Percentiles rank a stretch among this genome's conserved stretches.
Conservation (phyloP, 352 stramenopile genomes). For the Phytopythium sindhum region DNA sequence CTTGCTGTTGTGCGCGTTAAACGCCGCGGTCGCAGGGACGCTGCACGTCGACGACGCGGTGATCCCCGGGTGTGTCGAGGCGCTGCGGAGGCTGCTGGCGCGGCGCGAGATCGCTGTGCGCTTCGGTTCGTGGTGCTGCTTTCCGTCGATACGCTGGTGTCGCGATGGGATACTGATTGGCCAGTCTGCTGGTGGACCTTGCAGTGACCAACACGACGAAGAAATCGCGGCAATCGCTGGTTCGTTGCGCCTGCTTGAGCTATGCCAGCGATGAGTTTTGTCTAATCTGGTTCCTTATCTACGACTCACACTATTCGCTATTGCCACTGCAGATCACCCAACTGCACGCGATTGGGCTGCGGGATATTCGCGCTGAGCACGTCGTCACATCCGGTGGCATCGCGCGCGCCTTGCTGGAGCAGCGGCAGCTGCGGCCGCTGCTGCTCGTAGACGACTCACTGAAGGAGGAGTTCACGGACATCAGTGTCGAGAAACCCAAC, state of each 20-base stretch:
- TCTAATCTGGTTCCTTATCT: no score
- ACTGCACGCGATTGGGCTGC: slow-evolving; percentile 45
- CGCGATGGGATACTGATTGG: background rate
- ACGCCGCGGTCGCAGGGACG: slow-evolving; percentile 25
- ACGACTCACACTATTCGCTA: no score
- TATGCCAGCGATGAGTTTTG: no score
- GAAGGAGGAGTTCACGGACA: slow-evolving; percentile 37
- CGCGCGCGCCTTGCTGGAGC: slow-evolving; percentile 33
- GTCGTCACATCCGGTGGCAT: slow-evolving; percentile 46
- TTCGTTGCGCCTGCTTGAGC: slow-evolving; percentile 8
- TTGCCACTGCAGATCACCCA: slow-evolving; percentile 25
- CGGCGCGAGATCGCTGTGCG: slow-evolving; percentile 30
- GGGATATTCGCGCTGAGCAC: slow-evolving; percentile 28
- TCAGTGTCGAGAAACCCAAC: slow-evolving; percentile 39
- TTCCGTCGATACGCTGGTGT: background rate
- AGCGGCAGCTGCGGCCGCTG: slow-evolving; percentile 34
- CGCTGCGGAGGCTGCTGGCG: slow-evolving; percentile 34
- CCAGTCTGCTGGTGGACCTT: background rate
- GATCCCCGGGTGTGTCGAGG: slow-evolving; percentile 32
- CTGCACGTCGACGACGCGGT: slow-evolving; percentile 49
- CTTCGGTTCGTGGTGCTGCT: slow-evolving; percentile 31
- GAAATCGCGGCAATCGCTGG: slow-evolving; percentile 43
- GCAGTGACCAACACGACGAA: slow-evolving; percentile 73
- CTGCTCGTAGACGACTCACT: slow-evolving; percentile 45
- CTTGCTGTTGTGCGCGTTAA: background rate